Evolutionary conservation across 2,329 filamentous ascomycete species (phyloP), one percentile per base, ranked within the genome.

Genomic region (Chrysosporium queenslandicum): DNA sequence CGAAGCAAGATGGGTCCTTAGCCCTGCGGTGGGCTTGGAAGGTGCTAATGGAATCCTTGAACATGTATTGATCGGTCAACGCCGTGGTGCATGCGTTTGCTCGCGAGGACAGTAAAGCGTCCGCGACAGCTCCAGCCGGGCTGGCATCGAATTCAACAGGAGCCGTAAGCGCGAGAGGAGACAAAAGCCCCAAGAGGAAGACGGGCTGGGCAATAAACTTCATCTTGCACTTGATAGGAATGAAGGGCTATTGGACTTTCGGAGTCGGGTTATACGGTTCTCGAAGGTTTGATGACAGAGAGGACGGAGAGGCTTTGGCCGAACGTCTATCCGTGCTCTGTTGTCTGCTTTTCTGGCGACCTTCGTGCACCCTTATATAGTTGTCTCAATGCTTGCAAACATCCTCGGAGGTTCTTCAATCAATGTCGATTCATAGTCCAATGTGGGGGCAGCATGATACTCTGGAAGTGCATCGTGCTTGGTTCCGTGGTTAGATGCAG

Each of bases 61-160:
- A 79, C 50, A 78, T 64, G 21, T 77, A 68, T 29, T 68, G 54
- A 55, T 80, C 76, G 1, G 74, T 77, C 30, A 56, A 21, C 11
- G 50, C 42, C 21, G 34, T 20, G 9, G 46, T 43, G 25, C 54
- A 56, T 39, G 45, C 46, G 29, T 52, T 45, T 34, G 47, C 42
- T 2, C 41, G n/a, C 7, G 40, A 21, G 18, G 51, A 20, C 20
- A 49, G 37, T 21, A 18, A 4, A 20, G 25, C 46, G 30, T 41
- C 18, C 16, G 14, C 32, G 32, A 34, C 32, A 34, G 41, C 23
- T 29, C 30, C 30, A 16, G 18, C 43, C 4, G 53, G 30, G 5
- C 9, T 11, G 18, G 18, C 18, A 16, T 36, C 30, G n/a, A 25
- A 23, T 25, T 43, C 48, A 14, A 51, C 39, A 9, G 49, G 49